A percentile compares a stretch with the other conserved stretches of the same genome.
These are phyloP conservation scores for Coemansia erecta DNA, from an alignment of 192 early-diverging fungal species.

Conservation along the genomic window DNA sequence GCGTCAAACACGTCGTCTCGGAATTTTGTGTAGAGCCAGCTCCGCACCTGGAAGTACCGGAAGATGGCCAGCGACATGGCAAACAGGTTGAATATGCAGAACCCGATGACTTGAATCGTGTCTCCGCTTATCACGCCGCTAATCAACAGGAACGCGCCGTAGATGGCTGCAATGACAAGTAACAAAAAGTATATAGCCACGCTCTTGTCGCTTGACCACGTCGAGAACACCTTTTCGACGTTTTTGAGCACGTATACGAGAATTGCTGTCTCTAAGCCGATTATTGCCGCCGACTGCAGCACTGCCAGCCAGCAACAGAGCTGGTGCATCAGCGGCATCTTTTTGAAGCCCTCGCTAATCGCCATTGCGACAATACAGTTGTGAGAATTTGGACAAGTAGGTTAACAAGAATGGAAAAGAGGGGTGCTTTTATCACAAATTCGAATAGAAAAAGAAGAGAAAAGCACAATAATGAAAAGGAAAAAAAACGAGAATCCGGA, in stretches of 20 bases:
- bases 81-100: conserved; percentile 49
- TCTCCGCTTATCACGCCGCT: conserved; percentile 48
- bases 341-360: conserved; percentile 50
- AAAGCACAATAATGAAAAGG: neutral
- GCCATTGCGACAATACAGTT: conserved; percentile 28
- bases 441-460: neutral
- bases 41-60: conserved; percentile 44
- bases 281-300: conserved; percentile 29
- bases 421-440: neutral
- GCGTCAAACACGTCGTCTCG: conserved; percentile 16
- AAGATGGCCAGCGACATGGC: conserved; percentile 49
- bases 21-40: conserved; percentile 26
- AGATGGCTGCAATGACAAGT: conserved; percentile 39
- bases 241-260: conserved; percentile 42
- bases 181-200: conserved; percentile 54
- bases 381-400: neutral
- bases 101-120: conserved; percentile 53
- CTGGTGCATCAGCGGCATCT: conserved; percentile 46
- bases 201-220: conserved; percentile 53
- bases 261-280: conserved; percentile 40
- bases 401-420: neutral
- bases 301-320: conserved; percentile 41
- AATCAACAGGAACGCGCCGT: conserved; percentile 39
- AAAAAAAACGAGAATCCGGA: conserved; percentile 7
- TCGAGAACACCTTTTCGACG: conserved; percentile 46